These are phyloP conservation scores for Lichenothelia convexa DNA, from an alignment of 495 filamentous ascomycete genomes.

Conservation along the genomic window DNA sequence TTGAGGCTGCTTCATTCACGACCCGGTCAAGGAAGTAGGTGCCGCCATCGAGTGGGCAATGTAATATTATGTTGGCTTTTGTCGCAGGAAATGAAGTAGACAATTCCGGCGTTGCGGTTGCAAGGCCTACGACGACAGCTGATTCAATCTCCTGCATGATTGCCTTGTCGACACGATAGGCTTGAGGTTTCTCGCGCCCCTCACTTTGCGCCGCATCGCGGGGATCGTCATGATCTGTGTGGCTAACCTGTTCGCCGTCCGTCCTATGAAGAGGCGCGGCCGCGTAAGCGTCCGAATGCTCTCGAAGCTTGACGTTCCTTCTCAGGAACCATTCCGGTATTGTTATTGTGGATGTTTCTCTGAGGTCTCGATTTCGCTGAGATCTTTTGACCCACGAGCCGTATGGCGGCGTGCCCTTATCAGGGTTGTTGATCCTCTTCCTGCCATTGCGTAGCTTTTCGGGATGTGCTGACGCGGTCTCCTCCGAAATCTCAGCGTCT, in stretches of 20 bases:
- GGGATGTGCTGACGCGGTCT: conserved; percentile 1
- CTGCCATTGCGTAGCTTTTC: conserved; percentile 6
- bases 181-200: not conserved
- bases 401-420: no score
- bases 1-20: conserved; percentile 37
- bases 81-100: conserved; percentile 25
- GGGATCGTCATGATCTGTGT: not conserved
- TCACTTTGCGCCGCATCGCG: not conserved
- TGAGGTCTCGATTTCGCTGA: conserved; percentile 13
- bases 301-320: conserved; percentile 18
- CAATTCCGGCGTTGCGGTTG: not conserved
- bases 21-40: conserved; percentile 38
- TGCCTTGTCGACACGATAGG: conserved; percentile 10
- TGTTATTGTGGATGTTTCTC: conserved; percentile 7
- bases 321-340: conserved; percentile 27
- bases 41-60: conserved; percentile 41
- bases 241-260: not conserved
- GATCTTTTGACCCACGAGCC: conserved; percentile 15
- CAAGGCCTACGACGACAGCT: conserved; percentile 2
- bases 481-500: not conserved
- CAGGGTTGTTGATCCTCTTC: conserved; percentile 8
- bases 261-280: not conserved
- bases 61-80: conserved; percentile 47
- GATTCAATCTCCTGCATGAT: conserved; percentile 9
- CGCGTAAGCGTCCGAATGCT: conserved; percentile 6